Evolutionary conservation across 371 early-diverging fungal species (phyloP), one percentile per base, ranked within the genome.

Genomic region (Mucor saturninus): DNA sequence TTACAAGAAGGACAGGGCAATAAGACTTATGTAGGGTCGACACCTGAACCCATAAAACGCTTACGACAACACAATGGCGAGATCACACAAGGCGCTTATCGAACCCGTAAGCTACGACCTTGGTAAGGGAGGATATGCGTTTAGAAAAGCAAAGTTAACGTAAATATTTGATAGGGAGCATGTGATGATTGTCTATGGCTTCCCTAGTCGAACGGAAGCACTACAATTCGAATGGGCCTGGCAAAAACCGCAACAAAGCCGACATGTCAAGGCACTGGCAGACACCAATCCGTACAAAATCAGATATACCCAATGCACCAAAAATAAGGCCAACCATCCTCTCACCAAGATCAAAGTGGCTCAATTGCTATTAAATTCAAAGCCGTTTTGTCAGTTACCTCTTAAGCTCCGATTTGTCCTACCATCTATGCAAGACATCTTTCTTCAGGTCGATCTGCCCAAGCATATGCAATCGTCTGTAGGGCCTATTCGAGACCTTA

Each of bases 51-150:
- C 1, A 55, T 60, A 9, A 48, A 60, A 31, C 54, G 71, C 13
- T 30, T 71, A 51, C 29, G 71, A 35, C 71, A 71, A 30, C 71
- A 71, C 26, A 71, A 71, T 60, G 71, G 71, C 4, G 71, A 71
- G 30, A 39, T 71, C 11, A 71, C 67, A 8, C 71, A 71, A 56
- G 71, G 71, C 21, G 71, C 71, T 2, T 66, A 60, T 46, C 21
- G 50, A 11, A 71, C 71, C 35, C 62, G 13, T 28, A 65, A 37
- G 37, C 56, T 62, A 35, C 54, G 71, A 31, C 71, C 71, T 15
- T 71, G 71, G 71, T 64, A 68, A 4, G 21, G n/a, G 4, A 11
- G 21, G 21, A 21, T 21, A 21, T 21, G 21, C 21, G 21, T 21
- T 21, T 21, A 21, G 21, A 13, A 37, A 43, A 45, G 26, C 40